phyloP scores from a whole-genome alignment of 108 stramenopile species.

The Licmophora abbreviata region DNA sequence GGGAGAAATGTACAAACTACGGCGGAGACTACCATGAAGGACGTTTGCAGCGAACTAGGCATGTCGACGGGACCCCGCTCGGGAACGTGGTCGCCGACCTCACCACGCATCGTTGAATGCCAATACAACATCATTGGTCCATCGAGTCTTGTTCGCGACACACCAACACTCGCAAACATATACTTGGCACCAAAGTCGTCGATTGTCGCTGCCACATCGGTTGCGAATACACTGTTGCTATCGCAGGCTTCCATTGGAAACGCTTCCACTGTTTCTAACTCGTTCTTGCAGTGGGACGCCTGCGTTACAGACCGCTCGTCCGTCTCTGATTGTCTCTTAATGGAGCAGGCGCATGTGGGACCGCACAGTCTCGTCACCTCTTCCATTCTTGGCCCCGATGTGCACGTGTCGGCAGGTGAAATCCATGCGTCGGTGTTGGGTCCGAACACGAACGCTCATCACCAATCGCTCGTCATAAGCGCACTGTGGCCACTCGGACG shows the following conservation, averaged over 20 bases:
- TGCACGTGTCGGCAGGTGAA: constrained; percentile 75
- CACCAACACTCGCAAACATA: constrained; percentile 41
- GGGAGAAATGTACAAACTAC: constrained; percentile 32
- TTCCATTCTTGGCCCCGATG: constrained; percentile 77
- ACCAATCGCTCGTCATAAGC: constrained; percentile 84
- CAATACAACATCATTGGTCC: constrained; percentile 4
- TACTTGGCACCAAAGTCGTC: constrained; percentile 36
- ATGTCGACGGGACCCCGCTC: constrained; percentile 10
- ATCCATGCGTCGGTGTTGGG: constrained; percentile 74
- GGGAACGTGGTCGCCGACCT: not conserved
- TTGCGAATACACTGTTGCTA: constrained; percentile 43
- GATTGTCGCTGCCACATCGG: constrained; percentile 50
- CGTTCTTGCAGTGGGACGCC: constrained; percentile 65
- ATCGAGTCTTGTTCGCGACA: constrained; percentile 44
- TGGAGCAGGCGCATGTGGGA: constrained; percentile 61
- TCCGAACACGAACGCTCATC: constrained; percentile 86
- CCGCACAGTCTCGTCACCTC: constrained; percentile 57
- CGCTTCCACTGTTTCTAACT: constrained; percentile 38
- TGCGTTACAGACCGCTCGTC: constrained; percentile 37
- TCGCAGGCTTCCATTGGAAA: constrained; percentile 36
- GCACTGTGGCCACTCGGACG: constrained; percentile 88
- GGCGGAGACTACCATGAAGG: constrained; percentile 53
- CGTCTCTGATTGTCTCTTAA: constrained; percentile 44
- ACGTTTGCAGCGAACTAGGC: constrained; percentile 44
- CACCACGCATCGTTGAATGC: too few species aligned